Evolutionary conservation across 148 eudicot species (phyloP), one percentile per base, ranked within the genome.

Genomic region (Rheum nobile): DNA sequence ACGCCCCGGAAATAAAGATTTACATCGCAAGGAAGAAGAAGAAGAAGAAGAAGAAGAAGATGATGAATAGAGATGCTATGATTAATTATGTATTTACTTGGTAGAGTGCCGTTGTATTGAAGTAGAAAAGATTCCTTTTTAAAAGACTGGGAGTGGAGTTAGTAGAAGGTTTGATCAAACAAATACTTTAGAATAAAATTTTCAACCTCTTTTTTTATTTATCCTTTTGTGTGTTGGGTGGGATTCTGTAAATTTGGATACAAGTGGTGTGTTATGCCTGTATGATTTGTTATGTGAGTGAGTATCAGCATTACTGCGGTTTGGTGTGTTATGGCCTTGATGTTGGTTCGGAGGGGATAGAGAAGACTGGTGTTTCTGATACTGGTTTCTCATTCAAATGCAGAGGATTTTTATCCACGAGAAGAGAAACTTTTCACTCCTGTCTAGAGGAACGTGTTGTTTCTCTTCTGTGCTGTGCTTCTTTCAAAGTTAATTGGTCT

Each of bases 91-190:
- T 65, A 65, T 65, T 26, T 65, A 65, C 38, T 31, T 65, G 70
- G 70, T 65, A 65, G 70, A 65, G 70, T 65, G 38, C 70, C 39
- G 14, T 65, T 65, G 70, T 65, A 65, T 65, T 65, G 70, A 32
- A 65, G 47, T 54, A 29, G 13, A 4, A 0, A n/a, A 17, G 8
- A 9, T 13, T 32, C 19, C 1, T 34, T 65, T 32, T 17, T 65
- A 12, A 57, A 57, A 31, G 41, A 3, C 39, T 65, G 70, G 22
- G 70, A 65, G 38, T 65, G 70, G 28, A 65, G 41, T 65, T 65
- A 65, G 70, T 14, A 65, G 39, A 65, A 32, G 70, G 32, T 65
- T 63, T 65, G 41, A 65, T 32, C 21, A 34, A 34, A 29, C 21
- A 16, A 65, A 32, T 65, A 65, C 70, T 65, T 34, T 31, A 65